Conservation (phyloP, 441 rosid genomes). For the Erysimum pusillum region DNA sequence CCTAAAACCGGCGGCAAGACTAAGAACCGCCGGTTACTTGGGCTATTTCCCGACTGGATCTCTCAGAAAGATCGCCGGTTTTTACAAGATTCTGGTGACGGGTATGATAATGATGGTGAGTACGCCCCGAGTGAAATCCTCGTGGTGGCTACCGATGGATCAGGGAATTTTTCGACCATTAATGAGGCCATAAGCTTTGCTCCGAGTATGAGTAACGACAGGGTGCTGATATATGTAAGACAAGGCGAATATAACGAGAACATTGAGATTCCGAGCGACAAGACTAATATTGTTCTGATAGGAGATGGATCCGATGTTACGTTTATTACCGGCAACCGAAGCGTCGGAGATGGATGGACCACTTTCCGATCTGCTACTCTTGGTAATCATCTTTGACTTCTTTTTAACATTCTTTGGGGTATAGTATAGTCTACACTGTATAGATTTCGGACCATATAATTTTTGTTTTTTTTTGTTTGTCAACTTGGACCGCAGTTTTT, state of each 20-base stretch:
- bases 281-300: conserved; percentile 70
- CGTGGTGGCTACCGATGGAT: conserved; percentile 76
- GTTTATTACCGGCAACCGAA: conserved; percentile 67
- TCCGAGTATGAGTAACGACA: conserved; percentile 65
- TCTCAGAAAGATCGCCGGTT: conserved; percentile 58
- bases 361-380: conserved; percentile 91
- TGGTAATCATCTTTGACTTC: conserved; percentile 50
- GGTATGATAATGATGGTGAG: conserved; percentile 47
- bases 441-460: conserved; percentile 1
- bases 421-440: neutral
- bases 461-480: neutral
- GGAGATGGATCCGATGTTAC: conserved; percentile 79
- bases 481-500: neutral
- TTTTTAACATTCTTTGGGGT: neutral
- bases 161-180: conserved; percentile 73
- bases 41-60: conserved; percentile 67
- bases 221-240: conserved; percentile 60
- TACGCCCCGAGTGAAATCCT: conserved; percentile 61
- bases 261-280: conserved; percentile 66
- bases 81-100: conserved; percentile 56
- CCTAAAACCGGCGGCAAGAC: conserved; percentile 6
- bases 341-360: conserved; percentile 81
- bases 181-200: conserved; percentile 71
- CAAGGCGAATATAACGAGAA: conserved; percentile 76
- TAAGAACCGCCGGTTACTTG: conserved; percentile 57